Conservation (phyloP, 805 yeast genomes). For the Pichia rugopelliculosa region DNA sequence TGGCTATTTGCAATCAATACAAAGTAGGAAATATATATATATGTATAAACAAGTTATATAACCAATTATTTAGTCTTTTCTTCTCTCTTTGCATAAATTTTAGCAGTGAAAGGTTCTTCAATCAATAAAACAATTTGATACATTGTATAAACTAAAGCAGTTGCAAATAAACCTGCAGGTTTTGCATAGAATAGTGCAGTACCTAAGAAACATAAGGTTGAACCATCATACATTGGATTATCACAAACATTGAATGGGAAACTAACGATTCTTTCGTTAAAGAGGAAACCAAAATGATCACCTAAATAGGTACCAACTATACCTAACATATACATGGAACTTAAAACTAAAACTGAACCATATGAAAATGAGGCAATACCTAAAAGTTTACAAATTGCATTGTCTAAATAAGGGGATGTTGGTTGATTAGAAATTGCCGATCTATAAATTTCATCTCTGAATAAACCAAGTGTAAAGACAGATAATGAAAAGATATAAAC, state of each 20-base stretch:
- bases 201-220: constrained; percentile 83
- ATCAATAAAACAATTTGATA: constrained; percentile 76
- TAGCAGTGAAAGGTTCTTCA: constrained; percentile 95
- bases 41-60: not conserved
- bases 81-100: constrained; percentile 54
- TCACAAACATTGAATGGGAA: constrained; percentile 89
- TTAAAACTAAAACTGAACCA: constrained; percentile 75
- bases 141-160: constrained; percentile 70
- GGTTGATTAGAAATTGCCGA: constrained; percentile 68
- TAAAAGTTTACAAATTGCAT: constrained; percentile 27
- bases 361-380: constrained; percentile 50
- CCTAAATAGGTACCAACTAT: constrained; percentile 96
- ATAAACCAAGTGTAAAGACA: constrained; percentile 78
- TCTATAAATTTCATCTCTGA: constrained; percentile 71
- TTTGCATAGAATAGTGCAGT: constrained; percentile 82
- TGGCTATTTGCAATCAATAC: not conserved
- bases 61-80: constrained; percentile 3
- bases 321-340: constrained; percentile 89
- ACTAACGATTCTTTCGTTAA: constrained; percentile 80
- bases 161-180: constrained; percentile 77
- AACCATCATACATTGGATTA: constrained; percentile 97
- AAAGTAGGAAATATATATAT: not conserved
- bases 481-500: constrained; percentile 79
- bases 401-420: constrained; percentile 45
- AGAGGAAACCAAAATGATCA: constrained; percentile 93